phyloP scores from a whole-genome alignment of 768 basidiomycete genomes.

The Botryobasidium botryosum region DNA sequence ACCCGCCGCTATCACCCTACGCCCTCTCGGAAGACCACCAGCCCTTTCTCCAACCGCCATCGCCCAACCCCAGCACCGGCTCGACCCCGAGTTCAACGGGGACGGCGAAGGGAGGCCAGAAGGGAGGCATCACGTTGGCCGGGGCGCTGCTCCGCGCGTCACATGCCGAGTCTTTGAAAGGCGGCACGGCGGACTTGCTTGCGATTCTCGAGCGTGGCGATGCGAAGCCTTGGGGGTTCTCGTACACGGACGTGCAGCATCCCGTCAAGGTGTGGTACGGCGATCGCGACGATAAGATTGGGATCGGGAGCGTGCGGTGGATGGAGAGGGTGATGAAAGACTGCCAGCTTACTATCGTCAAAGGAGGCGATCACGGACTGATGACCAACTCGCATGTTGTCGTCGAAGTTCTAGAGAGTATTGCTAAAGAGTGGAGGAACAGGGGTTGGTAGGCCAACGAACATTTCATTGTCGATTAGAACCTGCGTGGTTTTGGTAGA shows the following conservation, averaged over 20 bases:
- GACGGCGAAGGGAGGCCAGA: constrained; percentile 20
- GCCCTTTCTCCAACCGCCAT: not conserved
- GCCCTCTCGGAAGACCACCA: too few species aligned
- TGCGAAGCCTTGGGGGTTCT: constrained; percentile 79
- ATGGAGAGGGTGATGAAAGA: constrained; percentile 74
- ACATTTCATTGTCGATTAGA: not conserved
- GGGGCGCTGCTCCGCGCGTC: constrained; percentile 87
- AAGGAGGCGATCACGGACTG: constrained; percentile 79
- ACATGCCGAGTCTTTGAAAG: constrained; percentile 84
- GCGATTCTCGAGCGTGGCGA: constrained; percentile 77
- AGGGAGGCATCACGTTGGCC: constrained; percentile 34
- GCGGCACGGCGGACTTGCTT: constrained; percentile 78
- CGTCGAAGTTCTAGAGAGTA: constrained; percentile 58
- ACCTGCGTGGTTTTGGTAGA: not conserved
- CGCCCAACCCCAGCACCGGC: constrained; percentile 1
- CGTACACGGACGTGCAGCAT: constrained; percentile 63
- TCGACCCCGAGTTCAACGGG: constrained; percentile 13
- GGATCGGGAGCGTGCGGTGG: constrained; percentile 80
- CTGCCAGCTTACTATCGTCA: constrained; percentile 67
- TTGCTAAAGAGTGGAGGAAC: constrained; percentile 13
- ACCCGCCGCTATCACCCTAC: too few species aligned
- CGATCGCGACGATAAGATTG: constrained; percentile 84
- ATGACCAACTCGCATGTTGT: constrained; percentile 86
- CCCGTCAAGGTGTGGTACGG: constrained; percentile 82
- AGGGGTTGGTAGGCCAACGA: not conserved